A percentile compares a stretch with the other conserved stretches of the same genome.
Evolutionary conservation across 768 basidiomycete species (phyloP).

Genomic region (Auricularia auricula-judae): DNA sequence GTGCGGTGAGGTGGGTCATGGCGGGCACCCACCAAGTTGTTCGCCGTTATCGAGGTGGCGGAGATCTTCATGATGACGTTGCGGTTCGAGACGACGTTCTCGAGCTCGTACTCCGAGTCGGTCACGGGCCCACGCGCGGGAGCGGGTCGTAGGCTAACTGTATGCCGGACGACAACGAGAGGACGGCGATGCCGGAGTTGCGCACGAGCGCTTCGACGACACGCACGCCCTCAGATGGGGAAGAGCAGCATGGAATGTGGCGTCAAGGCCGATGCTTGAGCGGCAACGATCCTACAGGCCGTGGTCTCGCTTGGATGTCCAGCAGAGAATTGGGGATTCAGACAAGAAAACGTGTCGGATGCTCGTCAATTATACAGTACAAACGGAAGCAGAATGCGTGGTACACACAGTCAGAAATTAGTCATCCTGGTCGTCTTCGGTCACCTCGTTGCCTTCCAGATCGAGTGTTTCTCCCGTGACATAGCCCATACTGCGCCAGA

Average conservation of each 20-base stretch:
- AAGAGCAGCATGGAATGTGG: too few species aligned
- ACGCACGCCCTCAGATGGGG: too few species aligned
- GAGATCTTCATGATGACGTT: conserved; percentile 56
- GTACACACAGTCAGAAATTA: neutral
- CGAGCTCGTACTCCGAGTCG: conserved; percentile 12
- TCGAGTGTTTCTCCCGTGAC: conserved; percentile 52
- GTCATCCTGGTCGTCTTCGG: neutral
- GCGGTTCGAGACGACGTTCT: conserved; percentile 50
- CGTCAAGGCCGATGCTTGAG: too few species aligned
- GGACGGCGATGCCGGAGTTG: conserved; percentile 68
- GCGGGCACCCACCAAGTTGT: conserved; percentile 18
- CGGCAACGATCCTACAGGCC: too few species aligned
- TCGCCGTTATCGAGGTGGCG: conserved; percentile 81
- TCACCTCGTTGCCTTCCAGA: neutral
- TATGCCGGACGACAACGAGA: conserved; percentile 67
- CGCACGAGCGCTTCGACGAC: conserved; percentile 58
- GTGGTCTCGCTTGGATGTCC: too few species aligned
- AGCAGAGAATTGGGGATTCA: too few species aligned
- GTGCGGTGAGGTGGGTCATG: conserved; percentile 32
- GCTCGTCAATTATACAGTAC: too few species aligned
- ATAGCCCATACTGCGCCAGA: conserved; percentile 76
- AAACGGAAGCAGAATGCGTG: too few species aligned
- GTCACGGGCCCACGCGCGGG: conserved; percentile 2
- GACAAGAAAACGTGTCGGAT: too few species aligned
- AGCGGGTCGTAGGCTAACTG: conserved; percentile 64